Percentiles rank a stretch among this genome's conserved stretches.
Evolutionary conservation across 2,329 filamentous ascomycete genomes (phyloP).

Genomic region (Beauveria sp.): DNA sequence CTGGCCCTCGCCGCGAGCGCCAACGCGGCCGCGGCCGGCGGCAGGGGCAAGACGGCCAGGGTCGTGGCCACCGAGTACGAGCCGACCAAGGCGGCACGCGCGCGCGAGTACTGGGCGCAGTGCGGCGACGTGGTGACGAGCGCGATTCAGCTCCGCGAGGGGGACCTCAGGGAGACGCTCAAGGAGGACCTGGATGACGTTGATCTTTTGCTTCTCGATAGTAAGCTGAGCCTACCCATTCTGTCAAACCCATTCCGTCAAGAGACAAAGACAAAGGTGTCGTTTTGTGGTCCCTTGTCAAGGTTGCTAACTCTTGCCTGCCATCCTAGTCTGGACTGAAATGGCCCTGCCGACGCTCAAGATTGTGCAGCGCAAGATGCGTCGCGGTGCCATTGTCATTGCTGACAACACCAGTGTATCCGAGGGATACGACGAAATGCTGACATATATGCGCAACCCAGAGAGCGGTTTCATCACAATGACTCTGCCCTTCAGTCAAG

Average conservation of each 20-base stretch:
- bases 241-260: neutral
- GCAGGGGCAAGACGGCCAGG: neutral
- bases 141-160: constrained; percentile 45
- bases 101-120: constrained; percentile 42
- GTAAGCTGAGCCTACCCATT: constrained; percentile 30
- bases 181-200: constrained; percentile 20
- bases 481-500: constrained; percentile 16
- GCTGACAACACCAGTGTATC: constrained; percentile 37
- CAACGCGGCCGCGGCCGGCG: constrained; percentile 21
- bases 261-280: too few species aligned
- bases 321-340: constrained; percentile 39
- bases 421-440: constrained; percentile 34
- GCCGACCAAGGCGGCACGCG: constrained; percentile 37
- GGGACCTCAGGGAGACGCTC: constrained; percentile 43
- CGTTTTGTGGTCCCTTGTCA: neutral
- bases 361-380: constrained; percentile 34
- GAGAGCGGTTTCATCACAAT: constrained; percentile 36
- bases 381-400: constrained; percentile 36
- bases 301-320: neutral
- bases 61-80: constrained; percentile 54
- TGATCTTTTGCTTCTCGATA: constrained; percentile 46
- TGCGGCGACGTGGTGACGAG: constrained; percentile 37
- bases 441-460: constrained; percentile 33
- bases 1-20: constrained; percentile 45
- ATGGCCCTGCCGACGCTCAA: constrained; percentile 42